A percentile compares a stretch with the other conserved stretches of the same genome.
These are phyloP conservation scores for Ceratobasidium papillatum DNA, from an alignment of 1,284 basidiomycete genomes.

Conservation along the genomic window DNA sequence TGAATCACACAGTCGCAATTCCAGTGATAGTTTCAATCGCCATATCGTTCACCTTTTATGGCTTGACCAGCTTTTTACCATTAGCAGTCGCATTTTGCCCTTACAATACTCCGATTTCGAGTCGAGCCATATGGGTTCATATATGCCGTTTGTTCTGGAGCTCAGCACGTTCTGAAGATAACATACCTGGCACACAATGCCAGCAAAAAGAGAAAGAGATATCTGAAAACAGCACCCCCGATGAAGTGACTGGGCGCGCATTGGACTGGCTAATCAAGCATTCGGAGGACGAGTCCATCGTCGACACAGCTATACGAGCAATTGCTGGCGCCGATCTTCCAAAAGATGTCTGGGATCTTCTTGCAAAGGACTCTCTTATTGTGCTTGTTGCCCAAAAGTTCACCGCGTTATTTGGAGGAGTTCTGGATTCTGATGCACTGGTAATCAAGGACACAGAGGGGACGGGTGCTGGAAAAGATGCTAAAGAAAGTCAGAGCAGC, in stretches of 20 bases:
- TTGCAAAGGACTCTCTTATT: neutral
- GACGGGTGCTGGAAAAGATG: too few species aligned
- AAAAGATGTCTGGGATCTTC: neutral
- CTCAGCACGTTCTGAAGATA: neutral
- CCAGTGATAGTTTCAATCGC: neutral
- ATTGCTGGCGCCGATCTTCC: neutral
- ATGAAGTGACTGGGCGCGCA: neutral
- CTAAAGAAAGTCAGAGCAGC: too few species aligned
- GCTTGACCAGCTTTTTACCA: neutral
- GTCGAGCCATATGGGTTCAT: conserved; percentile 1
- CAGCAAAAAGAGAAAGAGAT: neutral
- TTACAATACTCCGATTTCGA: conserved; percentile 19
- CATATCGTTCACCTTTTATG: neutral
- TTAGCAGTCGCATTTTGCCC: conserved; percentile 5
- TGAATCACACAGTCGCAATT: neutral
- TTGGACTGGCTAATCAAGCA: conserved; percentile 18
- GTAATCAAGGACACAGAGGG: too few species aligned
- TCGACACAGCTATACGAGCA: conserved; percentile 14
- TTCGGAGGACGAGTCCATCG: neutral
- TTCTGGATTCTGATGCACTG: neutral
- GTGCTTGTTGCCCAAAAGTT: conserved; percentile 11
- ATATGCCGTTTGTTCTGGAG: neutral
- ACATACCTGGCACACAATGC: neutral
- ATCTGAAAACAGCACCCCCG: neutral
- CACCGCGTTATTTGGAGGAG: neutral